phyloP scores from a whole-genome alignment of 306 rosid genomes.

The Acacia melanoxylon region DNA sequence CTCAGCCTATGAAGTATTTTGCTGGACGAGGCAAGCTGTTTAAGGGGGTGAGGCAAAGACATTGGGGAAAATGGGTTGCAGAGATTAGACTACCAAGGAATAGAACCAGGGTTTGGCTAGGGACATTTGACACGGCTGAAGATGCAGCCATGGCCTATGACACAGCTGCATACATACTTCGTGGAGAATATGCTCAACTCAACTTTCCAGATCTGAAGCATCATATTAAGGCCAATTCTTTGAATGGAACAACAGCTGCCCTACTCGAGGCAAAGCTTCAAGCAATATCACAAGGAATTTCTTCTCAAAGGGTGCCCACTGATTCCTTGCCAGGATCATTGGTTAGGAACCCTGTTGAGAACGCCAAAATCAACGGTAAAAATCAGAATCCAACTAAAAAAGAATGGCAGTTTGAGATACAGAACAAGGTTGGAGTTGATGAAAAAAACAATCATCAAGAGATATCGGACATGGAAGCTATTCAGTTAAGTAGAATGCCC shows the following conservation, averaged over 20 bases:
- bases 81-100: constrained; percentile 92
- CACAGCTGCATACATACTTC: constrained; percentile 84
- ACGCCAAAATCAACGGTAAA: constrained; percentile 20
- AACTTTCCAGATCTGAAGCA: constrained; percentile 80
- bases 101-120: constrained; percentile 87
- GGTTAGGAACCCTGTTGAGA: constrained; percentile 30
- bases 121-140: constrained; percentile 87
- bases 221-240: constrained; percentile 61
- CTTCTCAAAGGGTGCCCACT: constrained; percentile 6
- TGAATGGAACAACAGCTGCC: constrained; percentile 71
- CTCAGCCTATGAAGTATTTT: constrained; percentile 65
- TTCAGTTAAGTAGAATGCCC: constrained; percentile 93
- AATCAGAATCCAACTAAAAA: constrained; percentile 39
- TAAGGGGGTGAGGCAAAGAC: constrained; percentile 94
- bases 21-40: constrained; percentile 60
- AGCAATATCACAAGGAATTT: constrained; percentile 50
- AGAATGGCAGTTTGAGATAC: constrained; percentile 40
- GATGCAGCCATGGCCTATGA: constrained; percentile 94
- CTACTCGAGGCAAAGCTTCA: constrained; percentile 81
- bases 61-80: constrained; percentile 99
- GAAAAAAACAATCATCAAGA: constrained; percentile 33
- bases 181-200: constrained; percentile 83
- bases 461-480: constrained; percentile 53
- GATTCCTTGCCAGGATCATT: constrained; percentile 16
- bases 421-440: constrained; percentile 36